Base-by-base conservation (phyloP, 2,329 filamentous ascomycete species). In the Periconia digitata region DNA sequence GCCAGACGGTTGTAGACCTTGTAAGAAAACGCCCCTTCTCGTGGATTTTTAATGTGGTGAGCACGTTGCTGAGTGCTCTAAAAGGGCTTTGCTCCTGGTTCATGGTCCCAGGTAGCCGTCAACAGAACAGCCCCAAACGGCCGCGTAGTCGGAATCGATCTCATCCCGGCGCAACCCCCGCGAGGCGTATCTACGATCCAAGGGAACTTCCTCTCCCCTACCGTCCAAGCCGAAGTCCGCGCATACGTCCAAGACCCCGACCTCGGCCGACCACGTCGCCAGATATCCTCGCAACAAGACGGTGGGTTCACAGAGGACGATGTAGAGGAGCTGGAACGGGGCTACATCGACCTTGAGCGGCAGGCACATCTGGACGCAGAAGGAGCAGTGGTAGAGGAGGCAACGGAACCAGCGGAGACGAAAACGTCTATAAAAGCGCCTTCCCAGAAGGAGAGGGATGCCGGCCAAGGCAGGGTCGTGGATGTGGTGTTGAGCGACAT, bases 401-500 rank as follows among this genome's bases (percentile, higher is more conserved):
- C 47, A 40, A 44, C 48, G 13, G 51, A 46, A 17, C 61, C 68
- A 50, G 50, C 54, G 3, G 58, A 60, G n/a, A 46, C 46, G 18
- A 59, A 63, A 39, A 40, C 42, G 20, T 51, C 60, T 10, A 15
- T 22, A 15, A 21, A 44, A 6, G 58, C 63, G 46, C 46, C 69
- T 47, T 63, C 66, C 7, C 46, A 59, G 27, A 62, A 61, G 42
- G 64, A 68, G 37, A 62, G 69, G 12, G 72, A 75, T 43, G 59
- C 71, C 27, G 71, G 69, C 48, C 55, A 67, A 39, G 80, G 80
- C 54, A 80, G 81, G 64, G 83, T 83, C 65, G 92, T 96, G 56
- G 90, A 97, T 75, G 84, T 99, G 67, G 90, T 99, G 69, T 78
- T 99, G 69, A 96, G 90, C 84, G 94, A 99, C 82, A 99, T 99